These are phyloP conservation scores for Taiwanofungus camphoratus DNA, from an alignment of 1,284 basidiomycete species.

Conservation along the genomic window DNA sequence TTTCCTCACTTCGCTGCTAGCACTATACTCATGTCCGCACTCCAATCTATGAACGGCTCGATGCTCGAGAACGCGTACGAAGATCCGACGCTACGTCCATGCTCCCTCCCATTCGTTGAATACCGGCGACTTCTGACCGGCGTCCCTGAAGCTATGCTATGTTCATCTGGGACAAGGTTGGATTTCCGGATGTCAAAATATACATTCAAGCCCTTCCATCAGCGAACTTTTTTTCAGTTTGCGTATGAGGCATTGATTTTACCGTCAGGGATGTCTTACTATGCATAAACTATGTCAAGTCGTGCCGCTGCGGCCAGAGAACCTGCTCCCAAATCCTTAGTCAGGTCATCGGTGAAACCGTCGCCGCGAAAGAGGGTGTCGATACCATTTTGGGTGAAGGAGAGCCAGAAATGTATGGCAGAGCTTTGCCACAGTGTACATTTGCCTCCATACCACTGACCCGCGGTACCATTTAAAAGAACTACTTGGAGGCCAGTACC, in stretches of 20 bases:
- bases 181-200: background rate
- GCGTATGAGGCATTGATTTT: too few relatives aligned
- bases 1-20: background rate
- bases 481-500: background rate
- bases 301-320: background rate
- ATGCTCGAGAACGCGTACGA: background rate
- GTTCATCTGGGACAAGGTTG: background rate
- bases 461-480: background rate
- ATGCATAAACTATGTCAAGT: constrained; percentile 7
- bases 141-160: background rate
- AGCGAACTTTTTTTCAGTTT: too few relatives aligned
- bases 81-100: background rate
- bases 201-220: background rate
- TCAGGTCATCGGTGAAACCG: background rate
- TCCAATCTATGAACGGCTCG: background rate
- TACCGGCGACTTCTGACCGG: background rate
- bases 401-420: background rate
- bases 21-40: background rate
- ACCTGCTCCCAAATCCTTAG: background rate
- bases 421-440: background rate
- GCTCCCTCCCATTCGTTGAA: background rate
- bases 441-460: background rate
- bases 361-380: constrained; percentile 4
- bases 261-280: constrained; percentile 5
- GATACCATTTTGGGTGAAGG: background rate